Evolutionary conservation across 2,329 filamentous ascomycete species (phyloP).

Genomic region (Penicillium sp.): DNA sequence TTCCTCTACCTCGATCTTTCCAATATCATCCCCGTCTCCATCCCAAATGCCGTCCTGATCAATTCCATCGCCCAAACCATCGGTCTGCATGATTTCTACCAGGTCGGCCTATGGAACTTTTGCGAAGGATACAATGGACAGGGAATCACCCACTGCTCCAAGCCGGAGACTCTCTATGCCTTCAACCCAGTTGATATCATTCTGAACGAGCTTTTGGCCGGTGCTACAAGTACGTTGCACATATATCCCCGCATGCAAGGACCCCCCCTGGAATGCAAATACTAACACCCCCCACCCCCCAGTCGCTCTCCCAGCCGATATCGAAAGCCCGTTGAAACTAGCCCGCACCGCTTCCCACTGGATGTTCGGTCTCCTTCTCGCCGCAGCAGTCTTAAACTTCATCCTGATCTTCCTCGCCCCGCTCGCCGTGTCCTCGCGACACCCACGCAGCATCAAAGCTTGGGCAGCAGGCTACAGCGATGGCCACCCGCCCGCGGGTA

Average conservation of each 20-base stretch:
- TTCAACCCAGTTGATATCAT: constrained; percentile 88
- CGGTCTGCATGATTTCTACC: constrained; percentile 91
- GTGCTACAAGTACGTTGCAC: constrained; percentile 64
- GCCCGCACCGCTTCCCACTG: constrained; percentile 72
- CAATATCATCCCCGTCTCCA: constrained; percentile 72
- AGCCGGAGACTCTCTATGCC: constrained; percentile 72
- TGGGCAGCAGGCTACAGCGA: constrained; percentile 24
- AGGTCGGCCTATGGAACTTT: constrained; percentile 87
- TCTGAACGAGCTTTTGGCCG: constrained; percentile 73
- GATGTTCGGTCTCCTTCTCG: constrained; percentile 89
- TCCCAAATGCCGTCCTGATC: constrained; percentile 72
- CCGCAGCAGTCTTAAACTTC: constrained; percentile 67
- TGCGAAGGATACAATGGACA: constrained; percentile 79
- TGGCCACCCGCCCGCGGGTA: constrained; percentile 5
- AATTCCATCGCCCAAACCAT: constrained; percentile 84
- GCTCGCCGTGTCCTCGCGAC: constrained; percentile 49
- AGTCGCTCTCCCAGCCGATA: constrained; percentile 74
- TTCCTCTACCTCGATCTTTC: constrained; percentile 83
- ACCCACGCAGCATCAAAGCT: constrained; percentile 34
- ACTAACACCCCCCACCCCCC: not conserved
- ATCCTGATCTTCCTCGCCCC: constrained; percentile 67
- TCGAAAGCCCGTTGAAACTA: constrained; percentile 71
- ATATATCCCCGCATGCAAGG: not conserved
- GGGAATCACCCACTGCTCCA: constrained; percentile 70
- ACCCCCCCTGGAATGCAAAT: not conserved